Base-by-base conservation (phyloP, 1,284 basidiomycete species). In the Leccinum pallidistipes region DNA sequence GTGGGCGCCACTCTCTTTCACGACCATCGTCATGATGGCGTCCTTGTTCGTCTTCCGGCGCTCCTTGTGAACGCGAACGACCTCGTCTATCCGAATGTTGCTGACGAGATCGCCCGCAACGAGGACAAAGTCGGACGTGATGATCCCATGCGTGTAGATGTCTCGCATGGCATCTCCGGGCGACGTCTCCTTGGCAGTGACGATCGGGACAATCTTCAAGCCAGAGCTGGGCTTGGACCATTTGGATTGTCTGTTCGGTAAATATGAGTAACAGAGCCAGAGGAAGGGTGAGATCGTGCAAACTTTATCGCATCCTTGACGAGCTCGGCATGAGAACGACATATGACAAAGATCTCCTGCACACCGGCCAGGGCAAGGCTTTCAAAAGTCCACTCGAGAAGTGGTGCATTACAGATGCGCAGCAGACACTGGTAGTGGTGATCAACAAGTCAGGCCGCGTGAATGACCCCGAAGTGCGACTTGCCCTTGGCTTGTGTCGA, bases 371-470 rank as follows among this genome's bases (percentile, higher is more conserved):
- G 81, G 34, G 93, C 89, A 53, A 99, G 84, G 71, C 91, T 91
- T 76, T 99, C 97, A 65, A 99, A 89, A 2, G 97, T 98, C 95
- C 96, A 98, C 69, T 95, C 90, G 34, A 99, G 83, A 38, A 99
- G 79, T 4, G 96, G 92, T 1, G 92, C 91, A 73, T 97, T 97
- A 78, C 95, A 96, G 65, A 99, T 86, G 0, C 97, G 97, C 21
- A 99, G 82, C 10, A 99, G 83, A 77, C 94, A 97, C 93, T 94
- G 53, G 60, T 64, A 45, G 63, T 65, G 43, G 60, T 61, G 62
- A 71, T 64, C 47, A 63, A 45, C 43, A 31, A 51, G 56, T 61
- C 43, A 61, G 58, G 53, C 21, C 59, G 24, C 47, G 16, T 52
- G 40, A 61, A 38, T 14, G 47, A 63, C 8, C 31, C 38, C 45